These are phyloP conservation scores for Boletus patriciae DNA, from an alignment of 768 basidiomycete genomes.

Conservation along the genomic window DNA sequence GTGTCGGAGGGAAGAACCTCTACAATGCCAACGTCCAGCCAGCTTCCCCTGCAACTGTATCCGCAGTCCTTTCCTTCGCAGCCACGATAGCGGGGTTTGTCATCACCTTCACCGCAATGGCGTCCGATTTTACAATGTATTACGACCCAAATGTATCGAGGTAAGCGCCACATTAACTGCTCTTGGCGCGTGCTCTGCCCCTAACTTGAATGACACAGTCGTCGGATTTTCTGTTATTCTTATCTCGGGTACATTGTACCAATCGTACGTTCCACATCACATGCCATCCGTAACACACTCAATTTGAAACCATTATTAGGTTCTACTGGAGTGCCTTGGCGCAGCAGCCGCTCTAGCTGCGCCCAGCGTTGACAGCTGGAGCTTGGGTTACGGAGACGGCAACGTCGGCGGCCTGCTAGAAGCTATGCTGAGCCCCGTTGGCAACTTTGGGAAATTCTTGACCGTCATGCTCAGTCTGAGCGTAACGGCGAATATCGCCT, in stretches of 20 bases:
- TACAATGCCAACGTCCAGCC: slow-evolving; percentile 46
- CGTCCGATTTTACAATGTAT: slow-evolving; percentile 77
- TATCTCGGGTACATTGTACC: slow-evolving; percentile 66
- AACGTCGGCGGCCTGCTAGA: slow-evolving; percentile 64
- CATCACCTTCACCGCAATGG: slow-evolving; percentile 58
- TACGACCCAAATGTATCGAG: slow-evolving; percentile 57
- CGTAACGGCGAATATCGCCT: slow-evolving; percentile 77
- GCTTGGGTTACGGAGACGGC: slow-evolving; percentile 52
- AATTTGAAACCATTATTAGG: slow-evolving; percentile 18
- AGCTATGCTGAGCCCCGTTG: slow-evolving; percentile 60
- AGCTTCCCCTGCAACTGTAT: slow-evolving; percentile 53
- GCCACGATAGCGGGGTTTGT: slow-evolving; percentile 73
- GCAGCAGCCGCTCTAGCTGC: slow-evolving; percentile 67
- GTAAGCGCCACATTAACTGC: slow-evolving; percentile 33
- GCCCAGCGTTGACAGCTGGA: slow-evolving; percentile 55
- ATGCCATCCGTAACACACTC: background rate
- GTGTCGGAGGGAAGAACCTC: slow-evolving; percentile 73
- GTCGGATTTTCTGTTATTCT: slow-evolving; percentile 60
- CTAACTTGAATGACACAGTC: slow-evolving; percentile 36
- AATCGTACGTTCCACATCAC: slow-evolving; percentile 44
- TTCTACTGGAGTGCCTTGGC: slow-evolving; percentile 56
- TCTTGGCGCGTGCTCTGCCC: background rate
- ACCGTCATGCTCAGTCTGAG: slow-evolving; percentile 73
- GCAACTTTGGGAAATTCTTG: slow-evolving; percentile 69
- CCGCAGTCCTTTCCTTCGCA: slow-evolving; percentile 60